These are phyloP conservation scores for Cystofilobasidium bisporidii DNA, from an alignment of 768 basidiomycete species.

Conservation along the genomic window DNA sequence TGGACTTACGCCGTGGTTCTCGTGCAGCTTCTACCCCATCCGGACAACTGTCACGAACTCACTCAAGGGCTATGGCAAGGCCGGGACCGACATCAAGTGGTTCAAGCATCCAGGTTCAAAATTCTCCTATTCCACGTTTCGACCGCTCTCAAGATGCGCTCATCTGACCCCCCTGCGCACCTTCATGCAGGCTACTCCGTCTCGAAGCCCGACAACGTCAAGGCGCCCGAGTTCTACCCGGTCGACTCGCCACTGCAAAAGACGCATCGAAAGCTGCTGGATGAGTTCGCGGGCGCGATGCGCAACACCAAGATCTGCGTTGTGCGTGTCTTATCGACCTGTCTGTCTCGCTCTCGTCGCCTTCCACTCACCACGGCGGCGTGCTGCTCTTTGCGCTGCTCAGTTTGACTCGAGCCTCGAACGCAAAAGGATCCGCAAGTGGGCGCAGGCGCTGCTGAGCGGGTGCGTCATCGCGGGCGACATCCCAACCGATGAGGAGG, in stretches of 20 bases:
- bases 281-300: constrained; percentile 15
- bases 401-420: constrained; percentile 27
- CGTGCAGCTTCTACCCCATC: constrained; percentile 23
- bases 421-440: constrained; percentile 26
- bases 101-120: constrained; percentile 11
- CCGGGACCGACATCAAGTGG: constrained; percentile 15
- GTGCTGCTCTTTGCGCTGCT: too few species aligned
- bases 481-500: constrained; percentile 26
- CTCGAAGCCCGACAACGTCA: neutral
- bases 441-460: constrained; percentile 26
- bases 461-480: constrained; percentile 29
- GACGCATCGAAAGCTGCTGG: constrained; percentile 4
- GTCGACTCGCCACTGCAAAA: neutral
- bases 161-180: neutral
- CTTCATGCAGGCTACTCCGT: constrained; percentile 13
- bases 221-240: constrained; percentile 14
- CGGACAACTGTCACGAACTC: constrained; percentile 25
- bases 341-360: neutral
- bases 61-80: neutral
- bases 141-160: too few species aligned
- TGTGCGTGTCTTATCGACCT: constrained; percentile 14
- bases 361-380: too few species aligned
- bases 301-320: constrained; percentile 24
- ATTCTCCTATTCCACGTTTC: too few species aligned
- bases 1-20: too few species aligned